phyloP scores from a whole-genome alignment of 2,329 filamentous ascomycete species.

The Aspergillus ustus region DNA sequence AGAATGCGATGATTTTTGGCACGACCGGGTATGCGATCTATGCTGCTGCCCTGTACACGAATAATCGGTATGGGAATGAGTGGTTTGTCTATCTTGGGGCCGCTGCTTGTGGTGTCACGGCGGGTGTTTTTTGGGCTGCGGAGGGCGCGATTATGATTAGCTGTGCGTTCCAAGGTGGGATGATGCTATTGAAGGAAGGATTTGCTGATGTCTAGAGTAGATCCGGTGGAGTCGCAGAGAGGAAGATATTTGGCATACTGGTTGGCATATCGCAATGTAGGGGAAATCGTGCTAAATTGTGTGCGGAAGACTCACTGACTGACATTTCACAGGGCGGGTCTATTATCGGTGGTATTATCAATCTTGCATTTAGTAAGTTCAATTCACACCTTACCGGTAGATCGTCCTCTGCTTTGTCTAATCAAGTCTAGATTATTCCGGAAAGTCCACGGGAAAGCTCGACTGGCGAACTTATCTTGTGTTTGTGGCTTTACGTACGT shows the following conservation, averaged over 20 bases:
- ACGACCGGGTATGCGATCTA: not conserved
- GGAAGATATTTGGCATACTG: not conserved
- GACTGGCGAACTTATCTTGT: not conserved
- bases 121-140: not conserved
- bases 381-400: too few relatives aligned
- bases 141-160: not conserved
- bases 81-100: conserved; percentile 5
- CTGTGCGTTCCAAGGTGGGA: too few relatives aligned
- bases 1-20: not conserved
- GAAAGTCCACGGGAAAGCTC: not conserved
- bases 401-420: too few relatives aligned
- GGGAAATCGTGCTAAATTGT: too few relatives aligned
- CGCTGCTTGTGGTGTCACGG: not conserved
- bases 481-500: not conserved
- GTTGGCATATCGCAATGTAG: not conserved
- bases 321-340: not conserved
- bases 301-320: not conserved
- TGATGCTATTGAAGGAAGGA: not conserved
- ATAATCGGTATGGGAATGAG: conserved; percentile 5
- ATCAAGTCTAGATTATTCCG: not conserved
- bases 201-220: not conserved
- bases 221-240: not conserved
- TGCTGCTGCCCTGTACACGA: not conserved
- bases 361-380: not conserved
- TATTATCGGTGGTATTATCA: not conserved